Conservation (phyloP, 345 rosid genomes). For the Dipteronia dyeriana region DNA sequence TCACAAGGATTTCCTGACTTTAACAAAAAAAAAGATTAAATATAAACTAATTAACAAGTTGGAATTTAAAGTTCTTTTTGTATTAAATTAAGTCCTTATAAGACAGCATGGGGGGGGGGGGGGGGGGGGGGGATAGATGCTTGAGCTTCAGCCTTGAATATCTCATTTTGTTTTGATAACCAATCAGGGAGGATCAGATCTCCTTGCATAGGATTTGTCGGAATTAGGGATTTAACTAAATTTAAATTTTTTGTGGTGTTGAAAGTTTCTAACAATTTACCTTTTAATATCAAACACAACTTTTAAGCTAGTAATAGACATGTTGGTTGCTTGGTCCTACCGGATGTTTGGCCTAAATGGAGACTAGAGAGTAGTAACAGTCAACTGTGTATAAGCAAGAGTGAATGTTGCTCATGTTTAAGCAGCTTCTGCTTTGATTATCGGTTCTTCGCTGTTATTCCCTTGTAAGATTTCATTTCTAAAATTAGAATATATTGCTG, state of each 20-base stretch:
- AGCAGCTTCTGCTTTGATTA: not conserved
- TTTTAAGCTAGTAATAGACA: not conserved
- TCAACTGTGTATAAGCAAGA: not conserved
- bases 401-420: not conserved
- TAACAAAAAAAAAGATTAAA: not conserved
- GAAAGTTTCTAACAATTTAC: not conserved
- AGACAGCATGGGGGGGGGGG: no score
- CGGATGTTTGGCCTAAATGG: not conserved
- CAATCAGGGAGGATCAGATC: not conserved
- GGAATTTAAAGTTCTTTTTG: not conserved
- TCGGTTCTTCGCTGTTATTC: no score
- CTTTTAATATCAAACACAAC: not conserved
- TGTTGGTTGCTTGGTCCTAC: not conserved
- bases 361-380: not conserved
- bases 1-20: not conserved
- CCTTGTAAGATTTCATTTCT: no score
- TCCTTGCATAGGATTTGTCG: slow-evolving; percentile 15
- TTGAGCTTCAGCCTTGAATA: not conserved
- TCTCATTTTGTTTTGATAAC: not conserved
- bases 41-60: not conserved
- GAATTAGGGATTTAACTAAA: slow-evolving; percentile 3
- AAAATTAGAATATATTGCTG: no score
- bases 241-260: not conserved
- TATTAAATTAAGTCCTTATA: not conserved
- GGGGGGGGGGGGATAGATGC: no score